Evolutionary conservation across 2,329 filamentous ascomycete species (phyloP).

Genomic region (Alternaria solani): DNA sequence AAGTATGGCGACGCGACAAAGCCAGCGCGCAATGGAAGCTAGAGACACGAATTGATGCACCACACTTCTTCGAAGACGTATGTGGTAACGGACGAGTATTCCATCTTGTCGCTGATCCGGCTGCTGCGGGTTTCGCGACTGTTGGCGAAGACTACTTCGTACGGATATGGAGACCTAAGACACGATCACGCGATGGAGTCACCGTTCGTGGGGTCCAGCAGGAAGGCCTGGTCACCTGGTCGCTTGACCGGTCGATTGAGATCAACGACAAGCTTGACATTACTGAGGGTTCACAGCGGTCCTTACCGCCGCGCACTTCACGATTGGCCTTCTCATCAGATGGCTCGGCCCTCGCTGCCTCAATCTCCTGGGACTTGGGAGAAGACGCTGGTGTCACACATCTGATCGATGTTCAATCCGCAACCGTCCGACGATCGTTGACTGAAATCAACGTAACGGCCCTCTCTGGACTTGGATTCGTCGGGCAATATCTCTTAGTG

Average conservation of each 20-base stretch:
- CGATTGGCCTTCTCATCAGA: conserved; percentile 73
- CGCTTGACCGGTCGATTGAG: conserved; percentile 66
- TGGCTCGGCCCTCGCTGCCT: conserved; percentile 47
- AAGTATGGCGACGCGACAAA: conserved; percentile 80
- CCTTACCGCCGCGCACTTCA: conserved; percentile 61
- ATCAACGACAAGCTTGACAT: conserved; percentile 51
- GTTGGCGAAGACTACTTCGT: conserved; percentile 81
- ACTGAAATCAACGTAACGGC: conserved; percentile 72
- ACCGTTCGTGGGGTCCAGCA: conserved; percentile 62
- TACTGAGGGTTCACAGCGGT: conserved; percentile 32
- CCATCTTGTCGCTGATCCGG: conserved; percentile 75
- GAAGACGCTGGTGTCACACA: conserved; percentile 70
- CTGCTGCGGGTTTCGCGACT: conserved; percentile 77
- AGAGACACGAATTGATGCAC: conserved; percentile 81
- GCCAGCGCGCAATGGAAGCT: conserved; percentile 69
- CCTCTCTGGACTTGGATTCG: conserved; percentile 72
- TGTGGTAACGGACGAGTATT: conserved; percentile 67
- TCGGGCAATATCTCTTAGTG: conserved; percentile 77
- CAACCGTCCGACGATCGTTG: conserved; percentile 71
- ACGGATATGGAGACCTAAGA: conserved; percentile 81
- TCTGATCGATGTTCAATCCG: conserved; percentile 76
- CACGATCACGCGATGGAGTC: conserved; percentile 72
- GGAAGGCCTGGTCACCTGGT: conserved; percentile 76
- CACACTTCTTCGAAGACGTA: conserved; percentile 68
- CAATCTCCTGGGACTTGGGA: conserved; percentile 43